A percentile compares a stretch with the other conserved stretches of the same genome.
These are phyloP conservation scores for Camelina neglecta DNA, from an alignment of 345 rosid genomes.

Conservation along the genomic window DNA sequence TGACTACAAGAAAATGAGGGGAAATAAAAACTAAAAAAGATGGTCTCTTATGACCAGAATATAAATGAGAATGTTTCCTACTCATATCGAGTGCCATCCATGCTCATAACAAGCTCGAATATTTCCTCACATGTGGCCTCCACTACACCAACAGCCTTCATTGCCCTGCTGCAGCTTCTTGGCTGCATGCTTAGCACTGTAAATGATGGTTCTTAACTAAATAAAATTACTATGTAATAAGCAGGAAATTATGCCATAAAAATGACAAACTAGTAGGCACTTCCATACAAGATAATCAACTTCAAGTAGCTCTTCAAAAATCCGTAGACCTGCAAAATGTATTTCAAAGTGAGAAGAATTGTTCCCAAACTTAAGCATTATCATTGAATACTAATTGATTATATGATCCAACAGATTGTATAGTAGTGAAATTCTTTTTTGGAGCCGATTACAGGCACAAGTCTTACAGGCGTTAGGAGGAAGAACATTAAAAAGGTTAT, in stretches of 20 bases:
- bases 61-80: conserved; percentile 51
- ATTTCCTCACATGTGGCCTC: conserved; percentile 98
- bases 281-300: conserved; percentile 94
- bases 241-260: conserved; percentile 26
- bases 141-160: conserved; percentile 99
- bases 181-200: conserved; percentile 65
- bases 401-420: conserved; percentile 1
- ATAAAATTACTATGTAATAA: conserved; percentile 30
- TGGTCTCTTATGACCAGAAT: not conserved
- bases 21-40: not conserved
- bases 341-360: conserved; percentile 18
- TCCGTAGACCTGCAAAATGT: conserved; percentile 84
- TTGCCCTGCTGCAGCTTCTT: conserved; percentile 99
- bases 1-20: conserved; percentile 1
- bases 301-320: conserved; percentile 99
- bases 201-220: conserved; percentile 34
- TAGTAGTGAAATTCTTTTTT: not conserved
- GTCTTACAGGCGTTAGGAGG: not conserved
- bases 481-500: not conserved
- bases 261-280: conserved; percentile 36
- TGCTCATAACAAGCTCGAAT: conserved; percentile 98
- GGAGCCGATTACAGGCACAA: not conserved
- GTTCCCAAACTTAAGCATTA: conserved; percentile 13
- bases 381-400: not conserved
- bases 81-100: conserved; percentile 99